A percentile compares a stretch with the other conserved stretches of the same genome.
These are phyloP conservation scores for Purpureocillium takamizusanense DNA, from an alignment of 2,329 filamentous ascomycete species.

Conservation along the genomic window DNA sequence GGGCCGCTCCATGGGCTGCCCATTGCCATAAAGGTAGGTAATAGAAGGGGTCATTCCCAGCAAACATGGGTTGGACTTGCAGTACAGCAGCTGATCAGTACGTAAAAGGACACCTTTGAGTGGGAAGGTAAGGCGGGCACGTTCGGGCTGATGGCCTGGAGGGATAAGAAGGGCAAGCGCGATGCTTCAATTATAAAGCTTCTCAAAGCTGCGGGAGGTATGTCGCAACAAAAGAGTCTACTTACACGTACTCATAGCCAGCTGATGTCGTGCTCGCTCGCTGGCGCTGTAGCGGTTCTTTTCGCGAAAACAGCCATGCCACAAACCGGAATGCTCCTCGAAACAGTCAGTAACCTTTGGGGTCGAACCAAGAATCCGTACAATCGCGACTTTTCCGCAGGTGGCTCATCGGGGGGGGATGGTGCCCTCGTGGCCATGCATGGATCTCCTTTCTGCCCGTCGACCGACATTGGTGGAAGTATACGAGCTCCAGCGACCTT, in stretches of 20 bases:
- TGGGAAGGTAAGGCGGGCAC: conserved; percentile 41
- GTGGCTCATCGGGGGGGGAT: conserved; percentile 52
- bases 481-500: conserved; percentile 18
- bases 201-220: conserved; percentile 20
- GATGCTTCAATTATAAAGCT: conserved; percentile 49
- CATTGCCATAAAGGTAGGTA: conserved; percentile 22
- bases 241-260: too few species aligned
- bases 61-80: too few species aligned
- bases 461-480: conserved; percentile 23
- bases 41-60: too few species aligned
- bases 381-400: conserved; percentile 49
- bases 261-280: too few species aligned
- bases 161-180: conserved; percentile 38
- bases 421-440: conserved; percentile 23
- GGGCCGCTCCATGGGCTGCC: conserved; percentile 52
- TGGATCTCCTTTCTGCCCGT: conserved; percentile 20
- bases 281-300: conserved; percentile 53
- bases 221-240: too few species aligned
- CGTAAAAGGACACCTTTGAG: conserved; percentile 18
- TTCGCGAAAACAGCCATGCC: conserved; percentile 62
- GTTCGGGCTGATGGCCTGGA: conserved; percentile 45
- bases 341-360: conserved; percentile 52
- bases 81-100: background rate
- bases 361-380: conserved; percentile 52
- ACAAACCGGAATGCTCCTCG: conserved; percentile 39